Evolutionary conservation across 169 alveolate species (phyloP), one percentile per base, ranked within the genome.

Genomic region (Plasmodium cynomolgi): DNA sequence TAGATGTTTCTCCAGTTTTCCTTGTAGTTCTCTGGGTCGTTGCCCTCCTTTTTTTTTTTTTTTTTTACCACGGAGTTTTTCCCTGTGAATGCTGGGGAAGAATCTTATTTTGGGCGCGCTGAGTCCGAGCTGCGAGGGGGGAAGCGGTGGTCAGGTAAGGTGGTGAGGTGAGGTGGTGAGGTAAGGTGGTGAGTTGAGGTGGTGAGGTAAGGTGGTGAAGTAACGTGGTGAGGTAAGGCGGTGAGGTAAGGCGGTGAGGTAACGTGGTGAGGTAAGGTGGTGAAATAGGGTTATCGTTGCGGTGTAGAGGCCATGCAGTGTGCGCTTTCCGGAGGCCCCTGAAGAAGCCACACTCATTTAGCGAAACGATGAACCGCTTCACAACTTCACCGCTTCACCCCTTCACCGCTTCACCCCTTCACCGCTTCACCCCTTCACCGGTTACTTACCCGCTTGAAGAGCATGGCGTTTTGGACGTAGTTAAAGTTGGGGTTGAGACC

Each of bases 1-100:
- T 90, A 90, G 47, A 90, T 90, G 47, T 81, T 79, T 81, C 82
- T 90, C 94, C 94, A 90, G 56, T 90, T 90, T 44, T 90, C 91
- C 23, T 81, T 90, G 73, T 80, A 90, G 33, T 72, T 90, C 74
- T 81, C 81, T 62, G 71, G 81, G 73, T 62, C 41, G 54, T 81
- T 33, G 13, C 4, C 44, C 58, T 17, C 44, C 62, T 8, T 79
- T 62, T 81, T 81, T 29, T 68, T 80, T 39, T 39, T 71, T 79
- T 58, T 90, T 90, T 90, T 90, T 80, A 26, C 83, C 83, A 33
- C 94, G 71, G 23, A 90, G 75, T n/a, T 90, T 90, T 90, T 90
- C 74, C 47, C 56, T 90, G 56, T 90, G 94, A 1, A 58, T 50
- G 37, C 73, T 68, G 23, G 94, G 94, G 41, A 90, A 90, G 47